A percentile compares a stretch with the other conserved stretches of the same genome.
Conservation (phyloP, 1,284 basidiomycete species). For the Ceratobasidium sp. region DNA sequence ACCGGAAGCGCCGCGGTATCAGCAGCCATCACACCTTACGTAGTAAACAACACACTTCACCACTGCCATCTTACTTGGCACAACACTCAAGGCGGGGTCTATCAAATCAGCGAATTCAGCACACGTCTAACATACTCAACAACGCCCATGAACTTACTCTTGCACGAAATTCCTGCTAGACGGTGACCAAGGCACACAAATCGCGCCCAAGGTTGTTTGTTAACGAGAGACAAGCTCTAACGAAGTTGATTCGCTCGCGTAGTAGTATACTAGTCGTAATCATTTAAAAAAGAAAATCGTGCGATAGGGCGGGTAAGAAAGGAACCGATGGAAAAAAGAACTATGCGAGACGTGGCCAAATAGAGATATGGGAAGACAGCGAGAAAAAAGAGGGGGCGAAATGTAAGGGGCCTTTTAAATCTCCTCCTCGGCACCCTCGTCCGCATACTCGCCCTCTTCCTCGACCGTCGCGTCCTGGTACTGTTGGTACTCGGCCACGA, state of each 20-base stretch:
- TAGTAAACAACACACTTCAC: too few species aligned
- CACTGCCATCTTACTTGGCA: too few species aligned
- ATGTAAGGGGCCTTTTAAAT: neutral
- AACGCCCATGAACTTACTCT: neutral
- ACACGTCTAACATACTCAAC: too few species aligned
- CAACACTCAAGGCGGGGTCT: neutral
- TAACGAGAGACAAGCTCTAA: conserved; percentile 43
- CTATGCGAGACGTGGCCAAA: conserved; percentile 41
- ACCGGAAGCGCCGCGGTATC: too few species aligned
- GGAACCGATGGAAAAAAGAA: conserved; percentile 39
- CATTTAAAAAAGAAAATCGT: conserved; percentile 41
- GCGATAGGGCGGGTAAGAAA: conserved; percentile 10
- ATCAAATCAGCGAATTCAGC: too few species aligned
- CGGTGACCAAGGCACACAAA: neutral
- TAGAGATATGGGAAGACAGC: conserved; percentile 25
- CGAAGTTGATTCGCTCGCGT: conserved; percentile 43
- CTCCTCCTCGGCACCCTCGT: conserved; percentile 68
- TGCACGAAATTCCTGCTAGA: too few species aligned
- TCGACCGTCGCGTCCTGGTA: conserved; percentile 94
- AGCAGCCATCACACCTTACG: too few species aligned
- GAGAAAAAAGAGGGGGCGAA: neutral
- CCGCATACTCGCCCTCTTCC: conserved; percentile 86
- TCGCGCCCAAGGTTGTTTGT: neutral
- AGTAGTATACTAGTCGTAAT: conserved; percentile 41
- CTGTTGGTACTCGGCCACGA: conserved; percentile 94